A percentile compares a stretch with the other conserved stretches of the same genome.
phyloP scores from a whole-genome alignment of 1,284 basidiomycete species.

The Cerrena zonata region DNA sequence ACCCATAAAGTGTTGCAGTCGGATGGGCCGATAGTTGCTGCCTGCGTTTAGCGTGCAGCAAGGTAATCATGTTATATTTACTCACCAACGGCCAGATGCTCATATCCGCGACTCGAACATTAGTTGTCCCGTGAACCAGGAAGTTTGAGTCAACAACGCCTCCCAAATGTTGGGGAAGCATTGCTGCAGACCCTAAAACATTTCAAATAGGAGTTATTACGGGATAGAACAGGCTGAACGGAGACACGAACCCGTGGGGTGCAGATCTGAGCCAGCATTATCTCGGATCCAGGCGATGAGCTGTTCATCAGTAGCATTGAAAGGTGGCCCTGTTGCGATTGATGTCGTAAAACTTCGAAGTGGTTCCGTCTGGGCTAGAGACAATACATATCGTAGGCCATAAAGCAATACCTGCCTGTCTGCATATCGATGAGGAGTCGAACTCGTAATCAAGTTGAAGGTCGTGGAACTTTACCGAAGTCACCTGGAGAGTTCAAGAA shows the following conservation, averaged over 20 bases:
- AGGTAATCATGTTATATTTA: no score
- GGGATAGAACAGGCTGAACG: no score
- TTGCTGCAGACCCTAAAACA: slow-evolving; percentile 18
- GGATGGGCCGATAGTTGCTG: neutral
- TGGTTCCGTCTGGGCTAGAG: neutral
- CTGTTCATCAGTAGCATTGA: neutral
- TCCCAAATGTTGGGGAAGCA: slow-evolving; percentile 23
- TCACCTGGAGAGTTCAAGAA: neutral
- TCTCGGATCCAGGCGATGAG: neutral
- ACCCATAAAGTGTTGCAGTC: neutral
- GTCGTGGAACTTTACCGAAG: neutral
- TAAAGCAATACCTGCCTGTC: neutral
- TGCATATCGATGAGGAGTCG: neutral
- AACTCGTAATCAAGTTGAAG: neutral
- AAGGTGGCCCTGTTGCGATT: neutral
- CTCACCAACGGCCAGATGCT: slow-evolving; percentile 27
- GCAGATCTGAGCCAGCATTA: neutral
- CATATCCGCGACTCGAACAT: slow-evolving; percentile 33
- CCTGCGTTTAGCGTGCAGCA: no score
- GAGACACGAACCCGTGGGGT: neutral
- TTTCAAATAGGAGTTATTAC: neutral
- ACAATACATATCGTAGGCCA: neutral
- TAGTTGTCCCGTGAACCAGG: slow-evolving; percentile 34
- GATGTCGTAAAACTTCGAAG: neutral
- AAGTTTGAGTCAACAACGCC: slow-evolving; percentile 29